Evolutionary conservation across 2,329 filamentous ascomycete species (phyloP), one percentile per base, ranked within the genome.

Genomic region (Pseudogymnoascus sp.): DNA sequence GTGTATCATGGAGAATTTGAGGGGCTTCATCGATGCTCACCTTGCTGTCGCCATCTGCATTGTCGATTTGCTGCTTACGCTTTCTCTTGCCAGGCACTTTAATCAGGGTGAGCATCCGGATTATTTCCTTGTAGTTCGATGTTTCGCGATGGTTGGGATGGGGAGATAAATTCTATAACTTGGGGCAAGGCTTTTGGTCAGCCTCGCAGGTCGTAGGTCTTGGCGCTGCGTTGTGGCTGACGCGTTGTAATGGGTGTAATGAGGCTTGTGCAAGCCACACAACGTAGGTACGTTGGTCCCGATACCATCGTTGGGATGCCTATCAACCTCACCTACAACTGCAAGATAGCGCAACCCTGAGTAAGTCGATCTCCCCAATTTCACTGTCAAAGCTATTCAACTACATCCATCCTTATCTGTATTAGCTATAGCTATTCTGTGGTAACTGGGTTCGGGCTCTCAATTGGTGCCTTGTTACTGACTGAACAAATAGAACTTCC

Each of bases 71-170:
- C 10, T 63, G 64, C 29, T 65, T 65, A 3, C 67, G 63, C 25
- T 61, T 70, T 10, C 64, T 66, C 60, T 73, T 73, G 6, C 71
- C 71, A 1, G 67, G 67, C 15, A 72, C 65, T 38, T 67, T 69
- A 35, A 73, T 71, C 5, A 70, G 68, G 29, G 71, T 73, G 29
- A 66, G 65, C 25, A 55, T 55, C 29, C 48, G 48, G 48, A 55
- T 55, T 55, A 10, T n/a, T 35, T 55, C 27, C 29, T 55, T 55
- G 48, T 55, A 15, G 48, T 55, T 55, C 29, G 48, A 55, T 35
- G 48, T 4, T 55, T 33, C 48, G 29, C 48, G 10, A 33, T 33
- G 21, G 48, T 35, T 55, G 29, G 33, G 15, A 29, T 55, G 48
- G 48, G 48, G 48, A 33, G 29, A 55, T 55, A 33, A 55, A 21